Evolutionary conservation across 2,329 filamentous ascomycete genomes (phyloP).

Genomic region (Didymella segeticola): DNA sequence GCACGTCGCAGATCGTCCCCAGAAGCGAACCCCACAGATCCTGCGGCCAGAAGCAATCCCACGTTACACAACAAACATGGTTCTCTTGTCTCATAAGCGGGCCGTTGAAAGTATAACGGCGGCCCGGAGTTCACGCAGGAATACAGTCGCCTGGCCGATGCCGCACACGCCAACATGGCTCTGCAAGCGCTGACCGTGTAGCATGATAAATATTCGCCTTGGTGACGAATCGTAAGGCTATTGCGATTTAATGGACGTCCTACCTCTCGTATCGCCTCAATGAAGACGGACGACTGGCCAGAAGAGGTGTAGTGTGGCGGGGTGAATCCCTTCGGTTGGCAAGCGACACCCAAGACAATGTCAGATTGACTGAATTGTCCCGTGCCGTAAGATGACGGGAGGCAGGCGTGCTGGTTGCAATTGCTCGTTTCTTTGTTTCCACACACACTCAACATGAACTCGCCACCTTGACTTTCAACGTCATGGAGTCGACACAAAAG

Average conservation of each 20-base stretch:
- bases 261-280: not conserved
- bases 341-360: conserved; percentile 26
- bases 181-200: not conserved
- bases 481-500: conserved; percentile 25
- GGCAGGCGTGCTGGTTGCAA: not conserved
- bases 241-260: not conserved
- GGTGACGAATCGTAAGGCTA: not conserved
- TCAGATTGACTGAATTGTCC: conserved; percentile 7
- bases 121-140: conserved; percentile 6
- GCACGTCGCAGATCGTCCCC: conserved; percentile 1
- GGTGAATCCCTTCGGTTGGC: conserved; percentile 26
- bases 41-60: not conserved
- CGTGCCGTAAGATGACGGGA: conserved; percentile 10
- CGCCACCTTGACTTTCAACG: conserved; percentile 5
- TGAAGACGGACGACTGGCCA: conserved; percentile 1
- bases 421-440: conserved; percentile 9
- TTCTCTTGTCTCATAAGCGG: conserved; percentile 3
- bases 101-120: conserved; percentile 15
- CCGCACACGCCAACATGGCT: not conserved
- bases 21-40: conserved; percentile 6
- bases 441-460: conserved; percentile 18
- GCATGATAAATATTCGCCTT: not conserved
- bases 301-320: conserved; percentile 11
- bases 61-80: conserved; percentile 4
- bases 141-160: conserved; percentile 1